phyloP scores from a whole-genome alignment of 1,139 yeast species.

The Debaryomyces coudertii region DNA sequence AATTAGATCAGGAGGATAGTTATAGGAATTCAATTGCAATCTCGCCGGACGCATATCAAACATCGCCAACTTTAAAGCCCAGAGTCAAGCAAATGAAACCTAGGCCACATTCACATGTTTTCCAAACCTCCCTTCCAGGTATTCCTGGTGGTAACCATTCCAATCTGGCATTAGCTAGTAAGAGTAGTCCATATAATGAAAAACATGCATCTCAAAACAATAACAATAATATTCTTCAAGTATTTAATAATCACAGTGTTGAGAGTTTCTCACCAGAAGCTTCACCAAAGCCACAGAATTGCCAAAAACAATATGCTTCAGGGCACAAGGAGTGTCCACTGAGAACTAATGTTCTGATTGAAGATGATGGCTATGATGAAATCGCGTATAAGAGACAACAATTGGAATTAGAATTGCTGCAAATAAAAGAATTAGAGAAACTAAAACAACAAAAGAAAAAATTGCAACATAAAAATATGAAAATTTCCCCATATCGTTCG shows the following conservation, averaged over 20 bases:
- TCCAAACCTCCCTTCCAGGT: constrained; percentile 1
- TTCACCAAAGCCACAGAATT: constrained; percentile 21
- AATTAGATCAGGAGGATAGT: constrained; percentile 16
- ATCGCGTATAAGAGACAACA: constrained; percentile 40
- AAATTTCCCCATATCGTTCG: constrained; percentile 10
- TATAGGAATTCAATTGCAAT: constrained; percentile 17
- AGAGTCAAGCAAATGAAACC: constrained; percentile 13
- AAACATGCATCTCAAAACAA: constrained; percentile 13
- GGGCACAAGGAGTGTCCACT: background rate
- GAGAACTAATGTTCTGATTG: constrained; percentile 5
- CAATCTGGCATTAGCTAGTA: constrained; percentile 7
- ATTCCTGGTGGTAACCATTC: background rate
- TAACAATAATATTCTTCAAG: constrained; percentile 10
- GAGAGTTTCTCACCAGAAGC: constrained; percentile 32
- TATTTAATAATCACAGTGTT: constrained; percentile 29
- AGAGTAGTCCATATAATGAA: constrained; percentile 21
- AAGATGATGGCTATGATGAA: constrained; percentile 29
- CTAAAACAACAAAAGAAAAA: constrained; percentile 23
- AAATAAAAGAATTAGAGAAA: constrained; percentile 41
- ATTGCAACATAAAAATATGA: constrained; percentile 10
- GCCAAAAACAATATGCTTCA: background rate
- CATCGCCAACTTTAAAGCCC: constrained; percentile 7
- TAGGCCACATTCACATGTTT: constrained; percentile 24
- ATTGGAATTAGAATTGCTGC: constrained; percentile 44
- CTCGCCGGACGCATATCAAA: constrained; percentile 17